These are phyloP conservation scores for Uncinocarpus reesii DNA, from an alignment of 2,329 filamentous ascomycete species.

Conservation along the genomic window DNA sequence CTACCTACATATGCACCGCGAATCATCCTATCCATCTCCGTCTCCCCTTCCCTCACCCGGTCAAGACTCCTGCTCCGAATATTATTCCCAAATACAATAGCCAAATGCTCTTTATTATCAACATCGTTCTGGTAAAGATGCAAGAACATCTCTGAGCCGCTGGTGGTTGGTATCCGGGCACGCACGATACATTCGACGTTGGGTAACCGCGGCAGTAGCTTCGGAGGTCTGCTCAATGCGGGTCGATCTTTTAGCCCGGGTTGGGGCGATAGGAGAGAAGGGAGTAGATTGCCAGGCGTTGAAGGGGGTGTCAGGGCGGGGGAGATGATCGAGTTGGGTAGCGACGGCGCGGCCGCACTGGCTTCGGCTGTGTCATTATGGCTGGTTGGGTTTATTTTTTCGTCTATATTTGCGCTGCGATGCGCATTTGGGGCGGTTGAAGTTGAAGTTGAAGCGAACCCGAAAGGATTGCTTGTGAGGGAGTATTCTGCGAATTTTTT, in stretches of 20 bases:
- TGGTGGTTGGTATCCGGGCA: slow-evolving; percentile 85
- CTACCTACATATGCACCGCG: slow-evolving; percentile 84
- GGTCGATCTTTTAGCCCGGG: slow-evolving; percentile 19
- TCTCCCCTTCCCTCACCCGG: slow-evolving; percentile 37
- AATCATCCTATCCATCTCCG: slow-evolving; percentile 63
- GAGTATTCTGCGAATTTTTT: slow-evolving; percentile 20
- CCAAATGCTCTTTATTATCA: slow-evolving; percentile 91
- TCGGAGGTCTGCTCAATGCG: slow-evolving; percentile 49
- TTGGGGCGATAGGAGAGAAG: slow-evolving; percentile 23
- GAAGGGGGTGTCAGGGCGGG: slow-evolving; percentile 38
- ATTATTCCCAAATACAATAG: slow-evolving; percentile 85
- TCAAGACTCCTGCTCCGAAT: slow-evolving; percentile 61
- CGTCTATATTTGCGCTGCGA: not conserved
- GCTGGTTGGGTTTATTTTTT: not conserved
- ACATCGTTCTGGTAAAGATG: slow-evolving; percentile 88
- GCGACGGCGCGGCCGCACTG: slow-evolving; percentile 32
- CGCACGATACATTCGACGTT: slow-evolving; percentile 88
- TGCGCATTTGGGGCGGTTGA: not conserved
- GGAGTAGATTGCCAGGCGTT: slow-evolving; percentile 31
- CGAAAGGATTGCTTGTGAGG: slow-evolving; percentile 14
- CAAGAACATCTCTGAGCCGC: slow-evolving; percentile 90
- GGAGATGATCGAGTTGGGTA: slow-evolving; percentile 45
- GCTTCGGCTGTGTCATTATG: slow-evolving; percentile 17
- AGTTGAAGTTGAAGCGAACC: slow-evolving; percentile 6
- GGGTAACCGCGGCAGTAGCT: slow-evolving; percentile 64